Base-by-base conservation (phyloP, 768 basidiomycete genomes). In the Dendrothele bispora region DNA sequence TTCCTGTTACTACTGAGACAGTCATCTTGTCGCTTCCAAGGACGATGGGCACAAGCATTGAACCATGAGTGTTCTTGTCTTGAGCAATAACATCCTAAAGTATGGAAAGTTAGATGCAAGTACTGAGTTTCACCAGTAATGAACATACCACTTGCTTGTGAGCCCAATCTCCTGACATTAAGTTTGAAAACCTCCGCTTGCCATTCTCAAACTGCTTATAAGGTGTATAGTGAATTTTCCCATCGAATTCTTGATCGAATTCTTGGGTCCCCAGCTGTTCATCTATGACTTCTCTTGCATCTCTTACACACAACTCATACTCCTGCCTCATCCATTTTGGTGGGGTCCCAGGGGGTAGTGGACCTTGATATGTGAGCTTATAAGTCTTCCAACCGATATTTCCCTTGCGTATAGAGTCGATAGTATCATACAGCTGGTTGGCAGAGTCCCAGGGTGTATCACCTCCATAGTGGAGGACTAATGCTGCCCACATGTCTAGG, bases 11-110 rank as follows among this genome's bases (percentile, higher is more conserved):
- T 14, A 69, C 66, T 0, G 68, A 74, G 1, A 73, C 69, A 0
- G 69, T 73, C 0, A 71, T 75, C 47, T 74, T 74, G 46, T 77
- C 67, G 43, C 67, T 70, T 1, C 71, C 70, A 1, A 52, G 49
- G 14, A 73, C 46, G n/a, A n/a, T n/a, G n/a, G n/a, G n/a, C n/a
- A n/a, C n/a, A n/a, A n/a, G n/a, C n/a, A n/a, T n/a, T n/a, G 18
- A 72, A 7, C 71, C 71, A 39, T 62, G 59, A 7, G 52, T 64
- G 20, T 32, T 18, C 5, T 55, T 40, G 44, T 64, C 48, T 21
- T 54, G 18, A 2, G 59, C 43, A 46, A 67, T 65, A 15, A 41
- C 53, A 42, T 67, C 60, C 65, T 70, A 10, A 34, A 20, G 6
- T 39, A 7, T 8, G 15, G 7, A 41, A 21, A 25, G 37, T 20